Conservation (phyloP, 176 grass and related monocot genomes). For the Metroxylon sagu region DNA sequence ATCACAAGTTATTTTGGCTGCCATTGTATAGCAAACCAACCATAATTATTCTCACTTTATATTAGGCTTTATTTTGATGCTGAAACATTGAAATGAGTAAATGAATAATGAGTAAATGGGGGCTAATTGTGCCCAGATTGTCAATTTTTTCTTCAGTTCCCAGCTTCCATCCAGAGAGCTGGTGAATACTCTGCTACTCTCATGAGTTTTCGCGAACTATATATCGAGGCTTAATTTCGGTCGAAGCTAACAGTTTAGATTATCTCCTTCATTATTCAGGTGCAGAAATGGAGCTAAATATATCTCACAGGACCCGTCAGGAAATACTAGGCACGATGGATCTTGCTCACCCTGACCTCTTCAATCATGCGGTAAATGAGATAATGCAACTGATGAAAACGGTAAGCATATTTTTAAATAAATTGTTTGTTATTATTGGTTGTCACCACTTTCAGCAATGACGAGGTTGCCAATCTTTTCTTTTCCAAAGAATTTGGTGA, state of each 20-base stretch:
- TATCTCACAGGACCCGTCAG: neutral
- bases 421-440: neutral
- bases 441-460: too few species aligned
- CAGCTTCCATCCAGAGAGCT: too few species aligned
- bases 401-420: neutral
- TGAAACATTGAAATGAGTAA: too few species aligned
- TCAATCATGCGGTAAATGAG: neutral
- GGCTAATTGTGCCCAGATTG: too few species aligned
- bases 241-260: neutral
- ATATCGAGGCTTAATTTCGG: too few species aligned
- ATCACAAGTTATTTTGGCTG: neutral
- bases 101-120: too few species aligned
- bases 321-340: neutral
- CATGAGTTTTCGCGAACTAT: too few species aligned
- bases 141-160: too few species aligned
- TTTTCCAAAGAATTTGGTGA: neutral
- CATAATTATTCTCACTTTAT: too few species aligned
- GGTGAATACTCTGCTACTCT: too few species aligned
- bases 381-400: constrained; percentile 2
- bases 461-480: neutral
- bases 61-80: too few species aligned
- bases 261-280: neutral
- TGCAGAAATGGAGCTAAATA: constrained; percentile 2
- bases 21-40: too few species aligned
- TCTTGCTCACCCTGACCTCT: neutral